phyloP scores from a whole-genome alignment of 164 flowering plant genomes.

The Nelumbo lutea region DNA sequence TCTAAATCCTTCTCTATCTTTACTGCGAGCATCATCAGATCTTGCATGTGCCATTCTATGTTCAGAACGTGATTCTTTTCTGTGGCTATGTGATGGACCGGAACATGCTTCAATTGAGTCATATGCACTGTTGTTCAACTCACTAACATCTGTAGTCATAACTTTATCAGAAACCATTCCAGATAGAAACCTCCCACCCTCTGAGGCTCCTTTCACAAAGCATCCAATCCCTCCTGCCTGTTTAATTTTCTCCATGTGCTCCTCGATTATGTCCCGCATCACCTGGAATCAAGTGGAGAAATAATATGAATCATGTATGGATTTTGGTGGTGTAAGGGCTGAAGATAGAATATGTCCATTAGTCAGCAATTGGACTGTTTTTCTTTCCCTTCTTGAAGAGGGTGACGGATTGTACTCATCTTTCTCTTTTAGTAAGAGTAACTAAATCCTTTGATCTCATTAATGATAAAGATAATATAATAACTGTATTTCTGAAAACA shows the following conservation, averaged over 20 bases:
- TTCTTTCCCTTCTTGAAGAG: too few relatives aligned
- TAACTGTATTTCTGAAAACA: neutral
- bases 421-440: too few relatives aligned
- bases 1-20: conserved; percentile 9
- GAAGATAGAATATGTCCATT: too few relatives aligned
- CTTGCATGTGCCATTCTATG: conserved; percentile 10
- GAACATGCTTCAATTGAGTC: conserved; percentile 20
- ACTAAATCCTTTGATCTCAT: too few relatives aligned
- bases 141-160: conserved; percentile 11
- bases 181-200: conserved; percentile 12
- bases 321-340: too few relatives aligned
- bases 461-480: conserved; percentile 2
- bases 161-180: conserved; percentile 17
- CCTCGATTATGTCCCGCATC: conserved; percentile 76
- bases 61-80: conserved; percentile 15
- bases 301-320: too few relatives aligned
- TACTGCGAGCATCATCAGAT: conserved; percentile 4
- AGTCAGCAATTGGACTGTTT: too few relatives aligned
- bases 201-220: conserved; percentile 41
- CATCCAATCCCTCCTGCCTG: conserved; percentile 71
- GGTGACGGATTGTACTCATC: too few relatives aligned
- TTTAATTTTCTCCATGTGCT: conserved; percentile 82
- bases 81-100: conserved; percentile 7
- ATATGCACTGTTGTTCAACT: conserved; percentile 9
- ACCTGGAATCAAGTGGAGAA: conserved; percentile 53